A percentile compares a stretch with the other conserved stretches of the same genome.
phyloP scores from a whole-genome alignment of 2,329 filamentous ascomycete genomes.

The Aspergillus japonicus region DNA sequence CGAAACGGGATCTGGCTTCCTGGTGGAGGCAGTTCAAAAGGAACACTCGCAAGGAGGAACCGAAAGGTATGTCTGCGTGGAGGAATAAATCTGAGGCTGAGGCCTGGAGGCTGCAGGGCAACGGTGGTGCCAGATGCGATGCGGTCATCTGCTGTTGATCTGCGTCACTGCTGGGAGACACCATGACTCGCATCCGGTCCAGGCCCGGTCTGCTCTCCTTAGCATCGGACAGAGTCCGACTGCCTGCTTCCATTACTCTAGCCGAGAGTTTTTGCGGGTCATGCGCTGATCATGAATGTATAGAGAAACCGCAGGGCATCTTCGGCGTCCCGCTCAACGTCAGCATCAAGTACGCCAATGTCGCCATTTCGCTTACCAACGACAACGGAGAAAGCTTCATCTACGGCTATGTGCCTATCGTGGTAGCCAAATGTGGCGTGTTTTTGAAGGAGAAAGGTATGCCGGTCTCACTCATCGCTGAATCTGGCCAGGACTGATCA shows the following conservation, averaged over 20 bases:
- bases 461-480: conserved; percentile 28
- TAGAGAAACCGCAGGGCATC: conserved; percentile 65
- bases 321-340: conserved; percentile 91
- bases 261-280: neutral
- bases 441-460: conserved; percentile 96
- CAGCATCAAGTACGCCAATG: conserved; percentile 96
- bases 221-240: neutral
- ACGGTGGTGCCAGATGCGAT: conserved; percentile 6
- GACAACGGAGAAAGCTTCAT: conserved; percentile 93
- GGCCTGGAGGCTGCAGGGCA: neutral
- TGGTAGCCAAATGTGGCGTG: conserved; percentile 96
- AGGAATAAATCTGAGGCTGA: conserved; percentile 34
- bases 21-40: conserved; percentile 98
- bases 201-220: neutral
- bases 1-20: conserved; percentile 82
- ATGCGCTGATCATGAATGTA: conserved; percentile 2
- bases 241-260: neutral
- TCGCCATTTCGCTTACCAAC: conserved; percentile 93
- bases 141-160: neutral
- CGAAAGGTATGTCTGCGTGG: conserved; percentile 50
- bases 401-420: conserved; percentile 97
- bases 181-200: neutral
- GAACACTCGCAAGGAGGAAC: conserved; percentile 60
- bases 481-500: neutral
- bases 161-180: neutral